These are phyloP conservation scores for Sporothrix humicola DNA, from an alignment of 2,329 filamentous ascomycete genomes.

Conservation along the genomic window DNA sequence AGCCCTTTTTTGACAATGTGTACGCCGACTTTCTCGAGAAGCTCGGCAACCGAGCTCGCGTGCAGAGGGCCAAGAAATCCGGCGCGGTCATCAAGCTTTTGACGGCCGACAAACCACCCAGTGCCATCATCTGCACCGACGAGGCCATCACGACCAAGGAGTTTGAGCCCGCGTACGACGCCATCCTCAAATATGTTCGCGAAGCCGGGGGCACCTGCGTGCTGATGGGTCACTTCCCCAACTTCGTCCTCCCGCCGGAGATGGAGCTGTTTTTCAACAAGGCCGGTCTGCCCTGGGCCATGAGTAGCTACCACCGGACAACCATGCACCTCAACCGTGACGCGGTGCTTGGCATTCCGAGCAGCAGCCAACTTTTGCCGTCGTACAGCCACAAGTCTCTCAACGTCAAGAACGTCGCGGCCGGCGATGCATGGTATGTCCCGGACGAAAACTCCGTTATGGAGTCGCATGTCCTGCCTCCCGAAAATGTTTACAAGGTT, in stretches of 20 bases:
- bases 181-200: background rate
- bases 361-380: background rate
- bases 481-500: background rate
- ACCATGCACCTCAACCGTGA: background rate
- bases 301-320: background rate
- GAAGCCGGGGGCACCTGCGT: background rate
- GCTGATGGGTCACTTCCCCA: background rate
- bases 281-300: background rate
- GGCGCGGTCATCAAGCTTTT: background rate
- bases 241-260: background rate
- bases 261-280: background rate
- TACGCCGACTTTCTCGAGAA: background rate
- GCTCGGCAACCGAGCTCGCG: no score
- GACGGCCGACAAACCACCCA: background rate
- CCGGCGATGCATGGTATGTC: background rate
- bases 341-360: no score
- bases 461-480: background rate
- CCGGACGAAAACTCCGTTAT: background rate
- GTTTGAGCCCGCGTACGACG: background rate
- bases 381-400: slow-evolving; percentile 3
- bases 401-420: background rate
- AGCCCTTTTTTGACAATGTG: background rate
- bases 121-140: background rate
- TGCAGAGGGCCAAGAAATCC: background rate
- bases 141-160: background rate